Evolutionary conservation across 2,329 filamentous ascomycete genomes (phyloP), one percentile per base, ranked within the genome.

Genomic region (Neonectria punicea): DNA sequence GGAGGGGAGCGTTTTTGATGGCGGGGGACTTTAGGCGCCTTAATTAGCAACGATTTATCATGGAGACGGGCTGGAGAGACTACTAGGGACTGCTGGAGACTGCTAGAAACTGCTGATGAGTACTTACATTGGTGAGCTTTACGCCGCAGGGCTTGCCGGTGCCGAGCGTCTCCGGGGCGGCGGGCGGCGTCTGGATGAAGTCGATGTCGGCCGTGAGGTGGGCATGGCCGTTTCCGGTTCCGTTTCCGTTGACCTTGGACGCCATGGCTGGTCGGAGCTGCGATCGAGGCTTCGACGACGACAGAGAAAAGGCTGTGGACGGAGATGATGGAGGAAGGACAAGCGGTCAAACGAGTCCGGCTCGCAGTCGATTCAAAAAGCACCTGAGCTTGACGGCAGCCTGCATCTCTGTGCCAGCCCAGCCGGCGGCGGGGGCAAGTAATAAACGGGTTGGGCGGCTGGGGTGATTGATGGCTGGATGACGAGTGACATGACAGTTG

Each of bases 1-100:
- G 94, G 20, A 98, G 88, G 69, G 94, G 93, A 49, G 90, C 92
- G 87, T 98, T 98, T 78, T 95, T 92, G 81, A 98, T 98, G 56
- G 93, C 83, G 34, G 93, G 91, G 76, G 89, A 95, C 94, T 97
- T 50, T 32, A 32, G 28, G 58, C 43, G 32, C 51, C 53, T 65
- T 32, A 13, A 34, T 16, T 13, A 51, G 53, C 22, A 39, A 16
- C 49, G 18, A 8, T 36, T 5, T 10, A 16, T 28, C 51, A 41
- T 14, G 14, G 39, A n/a, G 11, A 10, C 3, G 6, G 22, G n/a
- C 7, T 25, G 41, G n/a, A 11, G 22, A 16, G 8, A 6, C 28
- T 34, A 3, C 5, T 25, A 2, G 5, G 2, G 25, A 25, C 25
- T 25, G 25, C 25, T 25, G 13, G 53, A 16, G 8, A 6, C 28